Conservation (phyloP, 208 protist genomes). For the Angomonas deanei region DNA sequence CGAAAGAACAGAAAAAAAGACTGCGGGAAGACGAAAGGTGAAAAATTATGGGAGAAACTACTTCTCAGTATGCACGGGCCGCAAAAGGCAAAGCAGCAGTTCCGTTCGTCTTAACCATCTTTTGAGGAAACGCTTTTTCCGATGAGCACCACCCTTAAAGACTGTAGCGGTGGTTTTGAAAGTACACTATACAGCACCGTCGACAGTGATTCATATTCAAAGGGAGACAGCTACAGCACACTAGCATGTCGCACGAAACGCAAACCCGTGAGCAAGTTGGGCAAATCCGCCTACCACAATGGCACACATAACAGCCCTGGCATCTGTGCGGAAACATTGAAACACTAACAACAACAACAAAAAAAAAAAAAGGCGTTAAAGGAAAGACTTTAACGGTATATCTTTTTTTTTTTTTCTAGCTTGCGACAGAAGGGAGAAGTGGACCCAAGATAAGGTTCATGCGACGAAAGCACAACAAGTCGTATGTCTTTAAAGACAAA, state of each 20-base stretch:
- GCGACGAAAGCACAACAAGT: too few species aligned
- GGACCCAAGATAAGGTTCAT: too few species aligned
- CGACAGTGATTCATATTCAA: conserved; percentile 64
- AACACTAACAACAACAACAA: not conserved
- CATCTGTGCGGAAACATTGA: conserved; percentile 34
- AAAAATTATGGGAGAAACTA: not conserved
- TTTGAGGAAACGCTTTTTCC: not conserved
- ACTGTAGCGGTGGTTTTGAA: conserved; percentile 36
- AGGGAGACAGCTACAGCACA: conserved; percentile 52
- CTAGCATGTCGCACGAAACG: conserved; percentile 52
- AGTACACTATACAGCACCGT: conserved; percentile 61
- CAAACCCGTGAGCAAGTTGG: conserved; percentile 55
- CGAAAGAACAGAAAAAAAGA: conserved; percentile 9
- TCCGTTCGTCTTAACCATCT: too few species aligned
- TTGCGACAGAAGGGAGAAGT: too few species aligned
- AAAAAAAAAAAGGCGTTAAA: not conserved
- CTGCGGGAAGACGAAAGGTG: not conserved
- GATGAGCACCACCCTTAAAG: too few species aligned
- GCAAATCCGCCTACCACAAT: conserved; percentile 50
- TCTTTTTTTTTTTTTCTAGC: too few species aligned
- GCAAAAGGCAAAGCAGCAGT: too few species aligned
- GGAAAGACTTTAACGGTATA: too few species aligned
- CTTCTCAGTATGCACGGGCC: too few species aligned
- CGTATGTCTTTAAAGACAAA: too few species aligned
- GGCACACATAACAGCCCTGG: conserved; percentile 30